Conservation (phyloP, 169 alveolate genomes). For the Plasmodium ovale region DNA sequence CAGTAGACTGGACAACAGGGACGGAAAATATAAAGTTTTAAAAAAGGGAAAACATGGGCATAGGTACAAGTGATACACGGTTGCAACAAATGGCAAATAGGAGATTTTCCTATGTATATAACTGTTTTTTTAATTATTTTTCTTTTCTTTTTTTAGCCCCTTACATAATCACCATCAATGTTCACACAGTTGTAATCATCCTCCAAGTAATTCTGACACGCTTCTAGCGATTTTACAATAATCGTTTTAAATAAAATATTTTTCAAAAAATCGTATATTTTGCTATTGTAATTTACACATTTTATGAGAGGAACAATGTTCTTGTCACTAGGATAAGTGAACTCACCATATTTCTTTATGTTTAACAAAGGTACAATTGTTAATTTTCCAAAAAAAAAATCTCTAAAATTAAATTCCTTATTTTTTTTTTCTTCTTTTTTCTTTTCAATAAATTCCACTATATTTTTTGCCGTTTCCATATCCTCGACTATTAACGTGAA, state of each 20-base stretch:
- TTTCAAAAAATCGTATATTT: slow-evolving; percentile 67
- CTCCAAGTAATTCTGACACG: slow-evolving; percentile 60
- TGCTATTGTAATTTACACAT: slow-evolving; percentile 64
- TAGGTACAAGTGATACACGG: background rate
- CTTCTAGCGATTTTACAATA: slow-evolving; percentile 66
- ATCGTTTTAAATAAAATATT: slow-evolving; percentile 68
- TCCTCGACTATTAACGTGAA: slow-evolving; percentile 68
- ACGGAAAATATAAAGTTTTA: background rate
- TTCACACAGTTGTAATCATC: slow-evolving; percentile 66
- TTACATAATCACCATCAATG: slow-evolving; percentile 74
- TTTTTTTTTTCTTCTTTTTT: slow-evolving; percentile 62
- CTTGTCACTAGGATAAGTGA: slow-evolving; percentile 56
- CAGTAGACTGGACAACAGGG: no score
- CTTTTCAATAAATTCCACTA: slow-evolving; percentile 74
- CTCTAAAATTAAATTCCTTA: slow-evolving; percentile 62
- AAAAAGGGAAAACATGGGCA: background rate
- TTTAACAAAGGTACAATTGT: slow-evolving; percentile 71
- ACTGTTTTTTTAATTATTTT: background rate
- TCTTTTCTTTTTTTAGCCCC: background rate
- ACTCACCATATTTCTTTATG: slow-evolving; percentile 54
- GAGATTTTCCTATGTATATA: background rate
- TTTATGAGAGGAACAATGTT: slow-evolving; percentile 72
- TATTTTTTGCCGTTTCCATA: slow-evolving; percentile 70
- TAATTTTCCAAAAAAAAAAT: slow-evolving; percentile 67
- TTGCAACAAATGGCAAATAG: no score